phyloP scores from a whole-genome alignment of 768 basidiomycete species.

The Chalciporus pseudorubinellus region DNA sequence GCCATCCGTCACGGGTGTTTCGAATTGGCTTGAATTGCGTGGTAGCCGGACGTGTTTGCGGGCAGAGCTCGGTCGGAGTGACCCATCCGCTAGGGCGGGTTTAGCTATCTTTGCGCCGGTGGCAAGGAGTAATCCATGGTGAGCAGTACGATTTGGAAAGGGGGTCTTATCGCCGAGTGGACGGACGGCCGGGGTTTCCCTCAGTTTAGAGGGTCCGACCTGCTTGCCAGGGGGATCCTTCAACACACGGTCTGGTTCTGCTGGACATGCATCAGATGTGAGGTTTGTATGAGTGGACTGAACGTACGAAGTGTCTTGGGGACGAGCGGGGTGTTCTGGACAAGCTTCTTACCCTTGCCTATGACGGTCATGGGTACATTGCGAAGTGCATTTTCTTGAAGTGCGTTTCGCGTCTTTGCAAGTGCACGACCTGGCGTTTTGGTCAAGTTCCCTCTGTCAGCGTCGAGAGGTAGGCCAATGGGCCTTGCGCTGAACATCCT shows the following conservation, averaged over 20 bases:
- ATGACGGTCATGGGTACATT: constrained; percentile 42
- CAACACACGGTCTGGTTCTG: constrained; percentile 20
- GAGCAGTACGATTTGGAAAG: constrained; percentile 57
- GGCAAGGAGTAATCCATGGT: constrained; percentile 29
- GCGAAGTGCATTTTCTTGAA: constrained; percentile 50
- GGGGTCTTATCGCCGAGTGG: constrained; percentile 77
- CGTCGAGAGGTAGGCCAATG: constrained; percentile 25
- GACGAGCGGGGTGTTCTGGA: constrained; percentile 37
- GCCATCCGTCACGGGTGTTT: constrained; percentile 66
- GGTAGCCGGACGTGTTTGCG: constrained; percentile 62
- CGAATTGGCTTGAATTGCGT: constrained; percentile 50
- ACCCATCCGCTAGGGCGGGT: constrained; percentile 39
- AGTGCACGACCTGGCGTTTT: constrained; percentile 59
- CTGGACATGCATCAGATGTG: neutral
- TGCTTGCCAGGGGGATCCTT: constrained; percentile 29
- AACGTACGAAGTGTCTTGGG: constrained; percentile 30
- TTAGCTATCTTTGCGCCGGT: constrained; percentile 37
- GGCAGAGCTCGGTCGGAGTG: constrained; percentile 63
- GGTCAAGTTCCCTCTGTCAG: constrained; percentile 22
- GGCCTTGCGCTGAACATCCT: constrained; percentile 31
- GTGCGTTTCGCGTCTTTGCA: constrained; percentile 35
- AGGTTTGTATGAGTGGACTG: too few species aligned
- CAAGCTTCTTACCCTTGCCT: constrained; percentile 43
- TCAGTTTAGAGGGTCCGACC: constrained; percentile 22
- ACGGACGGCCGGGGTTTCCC: constrained; percentile 33